phyloP scores from a whole-genome alignment of 2,329 filamentous ascomycete species.

The Pseudogymnoascus sp. region DNA sequence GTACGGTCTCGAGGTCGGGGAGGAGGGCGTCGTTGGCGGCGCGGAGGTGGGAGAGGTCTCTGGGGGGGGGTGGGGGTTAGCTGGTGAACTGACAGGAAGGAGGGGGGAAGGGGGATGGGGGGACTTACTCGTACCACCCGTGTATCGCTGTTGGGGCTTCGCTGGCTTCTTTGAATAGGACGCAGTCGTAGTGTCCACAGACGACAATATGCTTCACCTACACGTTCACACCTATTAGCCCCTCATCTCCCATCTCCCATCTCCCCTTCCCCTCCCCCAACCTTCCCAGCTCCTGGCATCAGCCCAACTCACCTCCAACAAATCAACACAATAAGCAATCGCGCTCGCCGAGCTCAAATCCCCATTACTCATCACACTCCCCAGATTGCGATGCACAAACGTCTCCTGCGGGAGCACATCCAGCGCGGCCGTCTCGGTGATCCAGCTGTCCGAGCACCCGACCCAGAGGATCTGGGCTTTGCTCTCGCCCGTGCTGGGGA shows the following conservation, averaged over 20 bases:
- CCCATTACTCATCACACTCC: constrained; percentile 52
- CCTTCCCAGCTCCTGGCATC: too few relatives aligned
- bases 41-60: constrained; percentile 22
- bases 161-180: constrained; percentile 40
- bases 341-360: constrained; percentile 54
- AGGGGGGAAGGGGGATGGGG: constrained; percentile 10
- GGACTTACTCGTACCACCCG: constrained; percentile 44
- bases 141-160: constrained; percentile 36
- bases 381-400: constrained; percentile 65
- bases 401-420: constrained; percentile 56
- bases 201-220: constrained; percentile 47
- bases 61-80: constrained; percentile 3
- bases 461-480: constrained; percentile 54
- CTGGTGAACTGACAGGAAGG: neutral
- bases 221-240: neutral
- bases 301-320: constrained; percentile 44
- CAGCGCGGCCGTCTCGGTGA: constrained; percentile 57
- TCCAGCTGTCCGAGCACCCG: constrained; percentile 59
- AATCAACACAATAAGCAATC: constrained; percentile 55
- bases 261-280: neutral
- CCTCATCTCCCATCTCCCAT: neutral
- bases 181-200: constrained; percentile 48
- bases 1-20: constrained; percentile 20
- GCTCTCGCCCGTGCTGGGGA: constrained; percentile 15
- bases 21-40: constrained; percentile 13